These are phyloP conservation scores for Mycena indigotica DNA, from an alignment of 768 basidiomycete genomes.

Conservation along the genomic window DNA sequence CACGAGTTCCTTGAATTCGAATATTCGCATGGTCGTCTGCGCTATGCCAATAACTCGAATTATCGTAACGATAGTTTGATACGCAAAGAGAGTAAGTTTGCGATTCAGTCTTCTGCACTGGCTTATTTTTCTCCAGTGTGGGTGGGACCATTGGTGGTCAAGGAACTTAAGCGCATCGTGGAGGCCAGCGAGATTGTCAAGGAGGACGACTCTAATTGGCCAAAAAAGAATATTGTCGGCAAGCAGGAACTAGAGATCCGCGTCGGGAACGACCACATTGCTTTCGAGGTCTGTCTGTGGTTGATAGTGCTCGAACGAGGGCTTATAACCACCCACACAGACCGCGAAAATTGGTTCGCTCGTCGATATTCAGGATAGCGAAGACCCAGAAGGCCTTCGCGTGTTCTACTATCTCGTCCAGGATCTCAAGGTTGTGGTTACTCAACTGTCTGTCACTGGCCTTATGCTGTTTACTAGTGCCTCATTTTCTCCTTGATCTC, in stretches of 20 bases:
- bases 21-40: constrained; percentile 92
- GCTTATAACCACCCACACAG: constrained; percentile 43
- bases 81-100: constrained; percentile 91
- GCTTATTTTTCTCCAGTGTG: too few species aligned
- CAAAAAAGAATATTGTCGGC: constrained; percentile 98
- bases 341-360: constrained; percentile 98
- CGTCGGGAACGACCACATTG: constrained; percentile 91
- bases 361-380: constrained; percentile 94
- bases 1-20: constrained; percentile 99
- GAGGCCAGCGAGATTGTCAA: constrained; percentile 93
- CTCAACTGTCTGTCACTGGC: not conserved
- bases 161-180: constrained; percentile 93
- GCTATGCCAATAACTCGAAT: constrained; percentile 99
- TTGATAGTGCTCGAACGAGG: not conserved
- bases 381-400: constrained; percentile 95
- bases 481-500: constrained; percentile 98
- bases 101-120: not conserved
- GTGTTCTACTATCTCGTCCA: constrained; percentile 99
- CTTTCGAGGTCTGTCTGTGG: constrained; percentile 76
- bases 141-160: constrained; percentile 88
- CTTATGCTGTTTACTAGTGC: constrained; percentile 57
- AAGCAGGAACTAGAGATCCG: constrained; percentile 98
- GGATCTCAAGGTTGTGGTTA: constrained; percentile 76
- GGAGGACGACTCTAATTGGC: constrained; percentile 99
- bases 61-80: constrained; percentile 97